A percentile compares a stretch with the other conserved stretches of the same genome.
Conservation (phyloP, 2,329 filamentous ascomycete genomes). For the Xylariaceae sp. region DNA sequence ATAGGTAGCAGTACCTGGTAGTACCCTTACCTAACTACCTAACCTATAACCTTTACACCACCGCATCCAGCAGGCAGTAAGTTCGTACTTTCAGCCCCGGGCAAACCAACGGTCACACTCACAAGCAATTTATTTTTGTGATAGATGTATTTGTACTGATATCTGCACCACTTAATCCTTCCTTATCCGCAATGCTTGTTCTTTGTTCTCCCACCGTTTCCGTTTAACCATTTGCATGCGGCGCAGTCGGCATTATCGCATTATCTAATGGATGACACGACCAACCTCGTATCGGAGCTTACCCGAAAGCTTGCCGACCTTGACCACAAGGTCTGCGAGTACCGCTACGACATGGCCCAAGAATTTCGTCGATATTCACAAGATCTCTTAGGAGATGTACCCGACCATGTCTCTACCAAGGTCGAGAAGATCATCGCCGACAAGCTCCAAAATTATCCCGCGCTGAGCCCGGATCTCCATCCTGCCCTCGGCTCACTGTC, state of each 20-base stretch:
- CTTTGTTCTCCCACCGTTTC: slow-evolving; percentile 30
- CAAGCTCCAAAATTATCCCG: slow-evolving; percentile 48
- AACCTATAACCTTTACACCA: neutral
- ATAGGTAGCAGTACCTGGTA: too few species aligned
- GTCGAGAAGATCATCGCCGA: slow-evolving; percentile 52
- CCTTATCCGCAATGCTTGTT: slow-evolving; percentile 21
- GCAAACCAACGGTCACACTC: neutral
- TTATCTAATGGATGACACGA: slow-evolving; percentile 55
- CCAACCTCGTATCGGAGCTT: slow-evolving; percentile 54
- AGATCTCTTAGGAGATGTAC: slow-evolving; percentile 51
- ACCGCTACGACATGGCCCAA: slow-evolving; percentile 58
- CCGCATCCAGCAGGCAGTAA: neutral
- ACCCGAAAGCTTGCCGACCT: slow-evolving; percentile 58
- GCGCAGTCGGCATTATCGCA: slow-evolving; percentile 28
- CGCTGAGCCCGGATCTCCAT: slow-evolving; percentile 45
- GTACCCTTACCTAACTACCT: too few species aligned
- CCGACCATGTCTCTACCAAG: slow-evolving; percentile 48
- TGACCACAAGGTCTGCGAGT: slow-evolving; percentile 58
- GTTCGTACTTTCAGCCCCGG: neutral
- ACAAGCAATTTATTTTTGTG: neutral
- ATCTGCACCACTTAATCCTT: neutral
- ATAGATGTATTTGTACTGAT: neutral
- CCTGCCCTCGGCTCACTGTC: slow-evolving; percentile 18
- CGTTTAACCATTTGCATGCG: slow-evolving; percentile 26
- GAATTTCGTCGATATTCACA: slow-evolving; percentile 60